Percentiles rank a stretch among this genome's conserved stretches.
phyloP scores from a whole-genome alignment of 768 basidiomycete genomes.

The Coprinellus aureogranulatus region DNA sequence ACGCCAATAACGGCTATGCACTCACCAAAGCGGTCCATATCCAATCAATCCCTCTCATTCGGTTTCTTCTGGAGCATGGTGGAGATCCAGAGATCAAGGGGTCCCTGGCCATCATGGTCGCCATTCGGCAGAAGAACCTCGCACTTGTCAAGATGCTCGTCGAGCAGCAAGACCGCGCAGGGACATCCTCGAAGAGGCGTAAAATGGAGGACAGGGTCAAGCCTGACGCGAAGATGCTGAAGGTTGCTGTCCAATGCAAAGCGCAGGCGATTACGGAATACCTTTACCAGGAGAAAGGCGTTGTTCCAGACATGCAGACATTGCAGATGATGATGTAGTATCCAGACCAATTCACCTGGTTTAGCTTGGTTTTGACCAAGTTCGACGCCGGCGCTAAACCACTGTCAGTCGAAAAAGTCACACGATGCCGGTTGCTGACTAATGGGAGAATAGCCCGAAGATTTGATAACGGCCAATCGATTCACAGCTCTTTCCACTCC shows the following conservation, averaged over 20 bases:
- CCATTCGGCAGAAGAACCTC: slow-evolving; percentile 70
- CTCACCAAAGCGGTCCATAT: slow-evolving; percentile 76
- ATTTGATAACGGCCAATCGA: slow-evolving; percentile 6
- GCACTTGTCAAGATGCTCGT: slow-evolving; percentile 72
- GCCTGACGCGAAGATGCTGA: slow-evolving; percentile 59
- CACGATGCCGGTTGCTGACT: no score
- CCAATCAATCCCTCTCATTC: slow-evolving; percentile 59
- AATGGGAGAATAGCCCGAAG: neutral
- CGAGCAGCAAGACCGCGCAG: slow-evolving; percentile 18
- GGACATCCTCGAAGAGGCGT: slow-evolving; percentile 40
- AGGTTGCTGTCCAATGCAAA: slow-evolving; percentile 57
- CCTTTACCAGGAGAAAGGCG: slow-evolving; percentile 65
- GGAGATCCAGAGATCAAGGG: slow-evolving; percentile 67
- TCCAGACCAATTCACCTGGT: no score
- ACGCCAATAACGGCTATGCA: slow-evolving; percentile 79
- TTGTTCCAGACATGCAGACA: slow-evolving; percentile 72
- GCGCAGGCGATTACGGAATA: slow-evolving; percentile 74
- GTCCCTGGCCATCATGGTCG: slow-evolving; percentile 68
- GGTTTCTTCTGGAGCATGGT: slow-evolving; percentile 66
- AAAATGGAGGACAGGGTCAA: slow-evolving; percentile 59
- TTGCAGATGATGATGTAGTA: slow-evolving; percentile 23
- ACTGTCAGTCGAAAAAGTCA: no score
- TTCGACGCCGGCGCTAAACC: no score
- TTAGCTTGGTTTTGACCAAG: no score
- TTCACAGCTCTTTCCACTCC: neutral